phyloP scores from a whole-genome alignment of 2,329 filamentous ascomycete species.

The Neonectria sp. region DNA sequence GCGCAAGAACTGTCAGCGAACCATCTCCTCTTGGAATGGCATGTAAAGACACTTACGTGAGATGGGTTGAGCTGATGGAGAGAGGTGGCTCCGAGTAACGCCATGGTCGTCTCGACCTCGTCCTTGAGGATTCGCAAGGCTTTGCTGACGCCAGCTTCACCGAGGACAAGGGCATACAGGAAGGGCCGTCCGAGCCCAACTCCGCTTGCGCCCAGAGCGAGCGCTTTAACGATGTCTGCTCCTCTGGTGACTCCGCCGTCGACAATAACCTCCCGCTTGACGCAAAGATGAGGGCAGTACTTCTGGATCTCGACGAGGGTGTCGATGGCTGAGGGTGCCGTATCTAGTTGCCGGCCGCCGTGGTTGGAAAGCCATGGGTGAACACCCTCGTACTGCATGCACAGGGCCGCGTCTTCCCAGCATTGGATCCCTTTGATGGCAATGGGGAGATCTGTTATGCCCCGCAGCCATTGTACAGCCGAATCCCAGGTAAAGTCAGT shows the following conservation, averaged over 20 bases:
- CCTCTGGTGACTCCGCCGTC: constrained; percentile 52
- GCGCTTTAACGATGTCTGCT: constrained; percentile 51
- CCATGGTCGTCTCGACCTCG: no score
- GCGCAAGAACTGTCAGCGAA: no score
- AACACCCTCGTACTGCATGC: constrained; percentile 35
- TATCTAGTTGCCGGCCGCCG: constrained; percentile 52
- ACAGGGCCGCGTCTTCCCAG: constrained; percentile 48
- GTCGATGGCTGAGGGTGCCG: constrained; percentile 48
- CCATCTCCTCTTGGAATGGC: no score
- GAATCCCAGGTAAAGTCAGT: constrained; percentile 14
- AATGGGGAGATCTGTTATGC: constrained; percentile 30
- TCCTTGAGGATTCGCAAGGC: no score
- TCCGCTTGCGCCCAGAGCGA: constrained; percentile 49
- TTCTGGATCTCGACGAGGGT: constrained; percentile 47
- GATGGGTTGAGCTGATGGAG: no score
- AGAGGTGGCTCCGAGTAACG: no score
- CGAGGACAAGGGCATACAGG: constrained; percentile 1
- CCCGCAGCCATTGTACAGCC: constrained; percentile 2
- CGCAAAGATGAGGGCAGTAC: constrained; percentile 46
- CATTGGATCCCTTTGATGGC: constrained; percentile 51
- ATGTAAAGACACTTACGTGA: no score
- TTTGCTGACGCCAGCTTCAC: no score
- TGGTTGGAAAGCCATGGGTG: constrained; percentile 47
- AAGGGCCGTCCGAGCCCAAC: constrained; percentile 55
- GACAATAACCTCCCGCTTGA: constrained; percentile 46